These are phyloP conservation scores for Podospora pseudopauciseta DNA, from an alignment of 495 filamentous ascomycete genomes.

Conservation along the genomic window DNA sequence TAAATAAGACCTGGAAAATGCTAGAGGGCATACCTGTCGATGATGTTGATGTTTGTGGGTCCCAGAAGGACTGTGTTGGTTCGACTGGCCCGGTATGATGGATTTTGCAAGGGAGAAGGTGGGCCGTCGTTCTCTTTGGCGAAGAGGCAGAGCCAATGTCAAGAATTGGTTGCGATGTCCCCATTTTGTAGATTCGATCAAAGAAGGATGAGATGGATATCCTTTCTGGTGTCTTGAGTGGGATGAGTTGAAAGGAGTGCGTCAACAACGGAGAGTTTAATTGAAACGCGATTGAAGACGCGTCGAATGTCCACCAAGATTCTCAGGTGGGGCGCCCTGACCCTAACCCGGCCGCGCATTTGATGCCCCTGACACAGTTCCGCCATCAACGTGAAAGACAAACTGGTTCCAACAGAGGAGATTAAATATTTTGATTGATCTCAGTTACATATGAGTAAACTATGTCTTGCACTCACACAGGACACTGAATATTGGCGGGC, in stretches of 20 bases:
- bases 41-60: slow-evolving; percentile 34
- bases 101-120: slow-evolving; percentile 82
- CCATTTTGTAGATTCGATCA: slow-evolving; percentile 20
- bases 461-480: too few relatives aligned
- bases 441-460: too few relatives aligned
- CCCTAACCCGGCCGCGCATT: background rate
- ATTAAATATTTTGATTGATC: too few relatives aligned
- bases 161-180: slow-evolving; percentile 27
- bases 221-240: background rate
- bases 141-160: slow-evolving; percentile 17
- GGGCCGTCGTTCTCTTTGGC: slow-evolving; percentile 55
- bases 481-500: too few relatives aligned
- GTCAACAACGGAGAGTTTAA: slow-evolving; percentile 8
- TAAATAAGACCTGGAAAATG: background rate
- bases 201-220: background rate
- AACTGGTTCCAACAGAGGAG: too few relatives aligned
- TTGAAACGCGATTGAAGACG: slow-evolving; percentile 16
- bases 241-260: too few relatives aligned
- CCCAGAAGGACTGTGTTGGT: slow-evolving; percentile 65
- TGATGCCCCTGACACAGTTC: background rate
- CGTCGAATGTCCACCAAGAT: background rate
- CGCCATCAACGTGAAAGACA: background rate
- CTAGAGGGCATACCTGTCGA: background rate
- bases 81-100: slow-evolving; percentile 72
- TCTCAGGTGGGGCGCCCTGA: background rate